Base-by-base conservation (phyloP, 78 protist species). In the Tieghemostelium lacteum region DNA sequence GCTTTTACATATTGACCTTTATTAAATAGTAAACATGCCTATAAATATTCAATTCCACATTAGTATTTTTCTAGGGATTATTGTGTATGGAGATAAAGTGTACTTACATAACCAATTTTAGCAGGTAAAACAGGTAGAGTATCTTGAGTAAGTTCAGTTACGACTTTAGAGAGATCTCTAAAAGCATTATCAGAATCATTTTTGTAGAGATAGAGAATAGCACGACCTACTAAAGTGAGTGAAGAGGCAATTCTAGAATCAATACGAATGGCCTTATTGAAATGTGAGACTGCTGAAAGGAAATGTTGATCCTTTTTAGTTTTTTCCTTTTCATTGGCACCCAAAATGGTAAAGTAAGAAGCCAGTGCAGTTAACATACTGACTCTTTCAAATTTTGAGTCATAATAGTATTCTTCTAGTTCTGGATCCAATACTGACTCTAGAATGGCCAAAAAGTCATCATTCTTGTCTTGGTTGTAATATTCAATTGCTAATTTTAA, bases 1-100 rank as follows among this genome's bases (percentile, higher is more conserved):
- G 91, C 91, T 50, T 83, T 83, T 28, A 20, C 20, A 58, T 58
- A 69, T 20, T 83, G 55, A 20, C 61, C 70, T 69, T 83, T 71
- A 60, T 83, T 83, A 24, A 83, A 83, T 69, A 55, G 42, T 24
- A 83, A 58, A 83, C 91, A 83, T 69, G 91, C 67, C 88, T 80
- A 54, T 60, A 14, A 37, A n/a, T n/a, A n/a, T n/a, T n/a, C n/a
- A n/a, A n/a, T n/a, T n/a, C n/a, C n/a, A n/a, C n/a, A n/a, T n/a
- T n/a, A n/a, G n/a, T n/a, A n/a, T n/a, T n/a, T n/a, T n/a, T n/a
- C n/a, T n/a, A n/a, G n/a, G n/a, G n/a, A n/a, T n/a, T n/a, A n/a
- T n/a, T n/a, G n/a, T n/a, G n/a, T n/a, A n/a, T n/a, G n/a, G n/a
- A n/a, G n/a, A n/a, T n/a, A n/a, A n/a, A n/a, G n/a, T n/a, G n/a